These are phyloP conservation scores for Colletotrichum musicola DNA, from an alignment of 2,329 filamentous ascomycete genomes.

Conservation along the genomic window DNA sequence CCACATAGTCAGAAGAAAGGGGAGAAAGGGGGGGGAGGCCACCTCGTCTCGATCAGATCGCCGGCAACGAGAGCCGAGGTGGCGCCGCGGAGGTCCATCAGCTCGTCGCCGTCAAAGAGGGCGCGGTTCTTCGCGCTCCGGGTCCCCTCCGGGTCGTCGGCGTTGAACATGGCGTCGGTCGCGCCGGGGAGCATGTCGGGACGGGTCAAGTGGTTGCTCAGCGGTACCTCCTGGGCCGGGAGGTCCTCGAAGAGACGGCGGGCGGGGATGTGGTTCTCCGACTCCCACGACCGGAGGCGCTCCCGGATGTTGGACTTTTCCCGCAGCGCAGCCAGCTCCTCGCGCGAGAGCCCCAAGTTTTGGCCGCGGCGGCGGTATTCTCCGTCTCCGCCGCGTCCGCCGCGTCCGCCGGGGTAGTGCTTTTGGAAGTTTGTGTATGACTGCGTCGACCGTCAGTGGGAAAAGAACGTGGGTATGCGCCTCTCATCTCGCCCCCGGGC, in stretches of 20 bases:
- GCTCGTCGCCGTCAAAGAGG: constrained; percentile 52
- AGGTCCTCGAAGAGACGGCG: constrained; percentile 46
- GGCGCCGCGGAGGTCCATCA: constrained; percentile 50
- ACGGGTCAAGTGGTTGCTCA: constrained; percentile 53
- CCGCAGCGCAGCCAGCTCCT: constrained; percentile 16
- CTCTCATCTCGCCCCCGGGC: neutral
- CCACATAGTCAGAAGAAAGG: neutral
- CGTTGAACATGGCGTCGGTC: constrained; percentile 43
- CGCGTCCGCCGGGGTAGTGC: too few species aligned
- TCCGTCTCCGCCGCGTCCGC: too few species aligned
- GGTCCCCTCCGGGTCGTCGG: constrained; percentile 35
- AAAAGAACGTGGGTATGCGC: neutral
- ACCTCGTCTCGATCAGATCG: constrained; percentile 65
- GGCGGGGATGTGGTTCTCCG: constrained; percentile 47
- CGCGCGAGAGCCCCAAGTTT: neutral
- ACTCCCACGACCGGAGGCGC: constrained; percentile 57
- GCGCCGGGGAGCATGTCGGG: constrained; percentile 45
- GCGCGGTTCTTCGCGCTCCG: constrained; percentile 41
- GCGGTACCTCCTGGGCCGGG: constrained; percentile 41
- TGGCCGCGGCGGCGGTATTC: constrained; percentile 12
- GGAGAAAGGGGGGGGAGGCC: neutral
- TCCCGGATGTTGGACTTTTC: constrained; percentile 51
- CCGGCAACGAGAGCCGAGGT: constrained; percentile 54
- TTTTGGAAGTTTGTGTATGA: too few species aligned
- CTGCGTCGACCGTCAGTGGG: neutral